Percentiles rank a stretch among this genome's conserved stretches.
These are phyloP conservation scores for Zymoseptoria crescenta DNA, from an alignment of 2,329 filamentous ascomycete species.

Conservation along the genomic window DNA sequence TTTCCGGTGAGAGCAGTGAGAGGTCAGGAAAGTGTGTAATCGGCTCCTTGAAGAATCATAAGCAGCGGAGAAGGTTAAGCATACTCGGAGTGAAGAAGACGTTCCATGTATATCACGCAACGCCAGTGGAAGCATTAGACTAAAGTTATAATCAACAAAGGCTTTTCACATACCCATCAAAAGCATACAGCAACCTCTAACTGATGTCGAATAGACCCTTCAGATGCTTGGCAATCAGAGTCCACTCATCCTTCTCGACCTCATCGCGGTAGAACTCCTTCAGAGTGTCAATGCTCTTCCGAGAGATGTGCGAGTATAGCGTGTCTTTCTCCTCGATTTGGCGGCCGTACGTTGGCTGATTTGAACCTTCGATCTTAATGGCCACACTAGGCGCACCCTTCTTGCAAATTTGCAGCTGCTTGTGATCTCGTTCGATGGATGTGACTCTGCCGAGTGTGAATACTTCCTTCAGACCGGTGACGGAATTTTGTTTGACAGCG, in stretches of 20 bases:
- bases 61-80: not conserved
- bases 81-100: not conserved
- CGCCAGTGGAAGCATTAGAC: not conserved
- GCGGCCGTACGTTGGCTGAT: constrained; percentile 89
- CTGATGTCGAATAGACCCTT: constrained; percentile 80
- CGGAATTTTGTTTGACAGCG: constrained; percentile 71
- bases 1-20: not conserved
- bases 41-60: not conserved
- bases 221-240: constrained; percentile 76
- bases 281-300: constrained; percentile 83
- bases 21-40: not conserved
- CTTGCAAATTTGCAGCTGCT: constrained; percentile 85
- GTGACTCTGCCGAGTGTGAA: constrained; percentile 85
- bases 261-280: constrained; percentile 93
- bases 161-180: not conserved
- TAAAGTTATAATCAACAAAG: not conserved
- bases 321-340: constrained; percentile 87
- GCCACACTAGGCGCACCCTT: constrained; percentile 96
- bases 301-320: constrained; percentile 80
- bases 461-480: constrained; percentile 75
- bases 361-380: constrained; percentile 89
- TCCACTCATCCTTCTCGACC: constrained; percentile 88
- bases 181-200: not conserved
- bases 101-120: not conserved
- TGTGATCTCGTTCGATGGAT: constrained; percentile 95